Evolutionary conservation across 176 grass and related monocot genomes (phyloP).

Genomic region (Paspalum notatum): DNA sequence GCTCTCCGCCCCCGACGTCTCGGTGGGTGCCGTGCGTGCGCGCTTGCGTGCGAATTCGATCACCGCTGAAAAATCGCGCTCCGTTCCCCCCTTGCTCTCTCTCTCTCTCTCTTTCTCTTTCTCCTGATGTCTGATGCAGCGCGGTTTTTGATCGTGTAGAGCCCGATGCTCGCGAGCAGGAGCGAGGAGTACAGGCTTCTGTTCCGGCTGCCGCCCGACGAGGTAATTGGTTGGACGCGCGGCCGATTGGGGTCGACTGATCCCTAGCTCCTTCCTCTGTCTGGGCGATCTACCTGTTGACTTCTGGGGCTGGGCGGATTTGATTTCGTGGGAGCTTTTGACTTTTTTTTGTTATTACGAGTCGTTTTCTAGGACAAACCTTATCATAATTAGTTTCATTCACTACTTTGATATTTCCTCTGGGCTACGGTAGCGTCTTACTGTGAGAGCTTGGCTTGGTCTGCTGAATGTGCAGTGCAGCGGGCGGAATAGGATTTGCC

Average conservation of each 20-base stretch:
- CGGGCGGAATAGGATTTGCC: background rate
- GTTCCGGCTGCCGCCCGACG: conserved; percentile 76
- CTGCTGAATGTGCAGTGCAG: background rate
- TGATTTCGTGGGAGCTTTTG: conserved; percentile 16
- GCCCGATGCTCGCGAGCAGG: conserved; percentile 54
- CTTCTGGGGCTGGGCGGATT: conserved; percentile 20
- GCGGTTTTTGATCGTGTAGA: conserved; percentile 44
- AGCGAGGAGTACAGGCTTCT: conserved; percentile 97
- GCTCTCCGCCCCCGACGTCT: conserved; percentile 32
- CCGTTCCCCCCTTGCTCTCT: background rate
- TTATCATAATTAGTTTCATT: background rate
- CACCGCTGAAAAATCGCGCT: conserved; percentile 27
- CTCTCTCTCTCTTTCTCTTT: background rate
- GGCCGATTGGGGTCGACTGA: background rate
- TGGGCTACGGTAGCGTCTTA: background rate
- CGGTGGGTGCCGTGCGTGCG: conserved; percentile 42
- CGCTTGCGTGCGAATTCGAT: conserved; percentile 34
- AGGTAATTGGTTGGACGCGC: conserved; percentile 61
- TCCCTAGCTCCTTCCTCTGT: background rate
- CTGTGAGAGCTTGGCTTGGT: conserved; percentile 15
- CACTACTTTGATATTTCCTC: background rate
- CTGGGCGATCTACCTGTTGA: conserved; percentile 27
- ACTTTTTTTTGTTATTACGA: background rate
- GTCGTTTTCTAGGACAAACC: conserved; percentile 37
- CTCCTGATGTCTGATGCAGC: conserved; percentile 16